A percentile compares a stretch with the other conserved stretches of the same genome.
phyloP scores from a whole-genome alignment of 345 rosid species.

The Populus ilicifolia region DNA sequence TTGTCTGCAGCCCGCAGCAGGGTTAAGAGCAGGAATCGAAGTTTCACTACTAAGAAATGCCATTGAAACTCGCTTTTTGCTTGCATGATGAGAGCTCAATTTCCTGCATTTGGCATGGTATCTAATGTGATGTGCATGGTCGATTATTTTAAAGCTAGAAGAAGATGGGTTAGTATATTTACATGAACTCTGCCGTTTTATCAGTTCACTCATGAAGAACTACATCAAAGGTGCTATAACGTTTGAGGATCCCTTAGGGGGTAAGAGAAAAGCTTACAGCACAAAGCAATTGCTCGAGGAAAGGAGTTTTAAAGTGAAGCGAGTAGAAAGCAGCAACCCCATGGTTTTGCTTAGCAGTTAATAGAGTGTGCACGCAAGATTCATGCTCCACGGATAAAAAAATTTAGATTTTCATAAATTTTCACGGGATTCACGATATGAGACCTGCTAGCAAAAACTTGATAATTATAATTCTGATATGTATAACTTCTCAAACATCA shows the following conservation, averaged over 20 bases:
- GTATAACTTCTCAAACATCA: no score
- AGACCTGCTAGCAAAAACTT: background rate
- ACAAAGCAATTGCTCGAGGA: background rate
- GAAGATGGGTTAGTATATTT: background rate
- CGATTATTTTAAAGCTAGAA: background rate
- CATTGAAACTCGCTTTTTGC: background rate
- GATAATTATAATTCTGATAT: no score
- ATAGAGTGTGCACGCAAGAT: background rate
- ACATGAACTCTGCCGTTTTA: background rate
- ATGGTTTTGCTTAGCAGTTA: background rate
- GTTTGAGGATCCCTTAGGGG: no score
- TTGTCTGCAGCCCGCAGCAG: background rate
- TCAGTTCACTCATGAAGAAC: background rate
- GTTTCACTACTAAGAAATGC: background rate
- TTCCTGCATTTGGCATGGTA: background rate
- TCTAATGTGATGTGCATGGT: background rate
- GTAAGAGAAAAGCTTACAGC: background rate
- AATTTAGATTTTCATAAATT: background rate
- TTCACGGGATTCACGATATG: background rate
- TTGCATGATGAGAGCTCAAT: background rate
- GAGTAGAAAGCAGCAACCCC: background rate
- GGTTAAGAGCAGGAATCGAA: background rate
- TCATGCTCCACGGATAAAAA: background rate
- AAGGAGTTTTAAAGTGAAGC: background rate
- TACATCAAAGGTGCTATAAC: no score